Conservation (phyloP, 176 grass and related monocot genomes). For the Triticum urartu region DNA sequence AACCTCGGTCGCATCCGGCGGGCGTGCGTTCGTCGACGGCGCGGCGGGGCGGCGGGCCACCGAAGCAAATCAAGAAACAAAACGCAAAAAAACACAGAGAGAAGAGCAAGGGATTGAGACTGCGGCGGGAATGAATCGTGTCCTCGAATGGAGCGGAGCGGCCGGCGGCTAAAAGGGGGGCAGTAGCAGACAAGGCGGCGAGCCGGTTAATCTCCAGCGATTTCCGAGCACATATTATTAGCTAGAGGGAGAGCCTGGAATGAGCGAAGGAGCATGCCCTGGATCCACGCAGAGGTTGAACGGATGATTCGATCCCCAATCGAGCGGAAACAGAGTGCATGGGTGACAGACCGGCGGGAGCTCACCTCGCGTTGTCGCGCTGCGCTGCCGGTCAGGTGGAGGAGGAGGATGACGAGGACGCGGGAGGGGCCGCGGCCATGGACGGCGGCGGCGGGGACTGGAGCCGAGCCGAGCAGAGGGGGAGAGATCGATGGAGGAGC, state of each 20-base stretch:
- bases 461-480: background rate
- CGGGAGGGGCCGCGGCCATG: too few species aligned
- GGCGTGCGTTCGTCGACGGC: too few species aligned
- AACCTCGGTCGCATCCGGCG: background rate
- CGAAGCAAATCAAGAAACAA: background rate
- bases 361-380: background rate
- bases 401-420: too few species aligned
- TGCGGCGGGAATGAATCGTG: background rate
- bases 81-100: background rate
- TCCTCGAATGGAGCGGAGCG: background rate
- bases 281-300: background rate
- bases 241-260: too few species aligned
- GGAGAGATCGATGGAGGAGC: background rate
- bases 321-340: accelerated
- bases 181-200: background rate
- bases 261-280: background rate
- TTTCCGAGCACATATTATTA: background rate
- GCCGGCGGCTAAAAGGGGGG: background rate
- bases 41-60: background rate
- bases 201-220: background rate
- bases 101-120: background rate
- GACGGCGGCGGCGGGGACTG: too few species aligned
- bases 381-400: too few species aligned
- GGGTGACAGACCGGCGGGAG: background rate
- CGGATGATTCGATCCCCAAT: too few species aligned